These are phyloP conservation scores for Ramaria rubella DNA, from an alignment of 768 basidiomycete species.

Conservation along the genomic window DNA sequence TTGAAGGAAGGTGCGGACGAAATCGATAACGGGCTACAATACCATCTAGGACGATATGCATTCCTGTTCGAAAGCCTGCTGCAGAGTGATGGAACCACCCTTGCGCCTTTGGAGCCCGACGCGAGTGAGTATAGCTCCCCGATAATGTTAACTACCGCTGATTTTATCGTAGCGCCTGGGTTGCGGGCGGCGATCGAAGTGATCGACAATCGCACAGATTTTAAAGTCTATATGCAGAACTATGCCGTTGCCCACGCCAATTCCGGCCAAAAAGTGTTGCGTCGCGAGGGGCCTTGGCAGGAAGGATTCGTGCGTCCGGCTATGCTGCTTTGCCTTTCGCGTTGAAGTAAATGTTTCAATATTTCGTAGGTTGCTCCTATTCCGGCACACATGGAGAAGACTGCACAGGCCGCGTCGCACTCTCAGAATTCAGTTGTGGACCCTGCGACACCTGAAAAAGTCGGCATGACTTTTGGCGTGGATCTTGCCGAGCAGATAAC, in stretches of 20 bases:
- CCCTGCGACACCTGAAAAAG: slow-evolving; percentile 45
- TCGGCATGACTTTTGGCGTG: slow-evolving; percentile 84
- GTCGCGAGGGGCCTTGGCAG: slow-evolving; percentile 82
- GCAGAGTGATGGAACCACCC: slow-evolving; percentile 78
- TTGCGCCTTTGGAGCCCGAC: slow-evolving; percentile 60
- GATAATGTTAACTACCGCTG: slow-evolving; percentile 6
- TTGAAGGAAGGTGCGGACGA: slow-evolving; percentile 95
- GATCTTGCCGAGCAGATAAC: slow-evolving; percentile 89
- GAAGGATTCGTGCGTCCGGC: slow-evolving; percentile 85
- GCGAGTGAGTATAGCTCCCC: slow-evolving; percentile 43
- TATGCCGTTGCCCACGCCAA: slow-evolving; percentile 83
- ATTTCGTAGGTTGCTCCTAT: slow-evolving; percentile 53
- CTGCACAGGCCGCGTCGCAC: not conserved
- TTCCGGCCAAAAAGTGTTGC: slow-evolving; percentile 54
- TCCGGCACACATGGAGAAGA: slow-evolving; percentile 30
- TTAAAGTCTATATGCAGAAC: slow-evolving; percentile 96
- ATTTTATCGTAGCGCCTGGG: slow-evolving; percentile 41
- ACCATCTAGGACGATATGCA: slow-evolving; percentile 90
- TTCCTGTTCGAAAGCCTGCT: slow-evolving; percentile 91
- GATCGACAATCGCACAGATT: slow-evolving; percentile 92
- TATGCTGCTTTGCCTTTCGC: slow-evolving; percentile 3
- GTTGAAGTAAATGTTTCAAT: slow-evolving; percentile 11
- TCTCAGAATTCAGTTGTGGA: slow-evolving; percentile 2
- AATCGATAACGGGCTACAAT: slow-evolving; percentile 96
- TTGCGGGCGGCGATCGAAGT: slow-evolving; percentile 82